These are phyloP conservation scores for Naganishia albida DNA, from an alignment of 1,284 basidiomycete genomes.

Conservation along the genomic window DNA sequence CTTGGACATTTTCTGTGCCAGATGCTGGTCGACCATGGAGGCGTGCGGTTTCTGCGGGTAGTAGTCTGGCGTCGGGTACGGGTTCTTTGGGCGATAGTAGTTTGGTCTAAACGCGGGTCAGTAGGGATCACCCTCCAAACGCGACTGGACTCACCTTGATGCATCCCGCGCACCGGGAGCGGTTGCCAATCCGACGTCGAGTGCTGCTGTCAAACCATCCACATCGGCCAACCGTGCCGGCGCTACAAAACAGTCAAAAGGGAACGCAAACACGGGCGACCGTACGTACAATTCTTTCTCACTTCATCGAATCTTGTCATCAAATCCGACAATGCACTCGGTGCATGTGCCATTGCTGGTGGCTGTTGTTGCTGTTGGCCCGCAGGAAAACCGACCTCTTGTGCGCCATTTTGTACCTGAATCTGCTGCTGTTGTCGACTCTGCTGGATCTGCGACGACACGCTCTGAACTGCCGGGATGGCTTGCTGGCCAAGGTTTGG, in stretches of 20 bases:
- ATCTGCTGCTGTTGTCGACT: conserved; percentile 32
- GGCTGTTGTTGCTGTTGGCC: conserved; percentile 36
- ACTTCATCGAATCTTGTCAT: conserved; percentile 93
- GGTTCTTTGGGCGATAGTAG: conserved; percentile 94
- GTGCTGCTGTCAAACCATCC: conserved; percentile 85
- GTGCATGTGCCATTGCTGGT: conserved; percentile 38
- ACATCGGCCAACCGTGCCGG: conserved; percentile 79
- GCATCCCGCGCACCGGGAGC: conserved; percentile 92
- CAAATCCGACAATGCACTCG: conserved; percentile 78
- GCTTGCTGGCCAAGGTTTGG: conserved; percentile 32
- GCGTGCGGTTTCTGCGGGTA: conserved; percentile 89
- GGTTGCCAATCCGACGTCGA: conserved; percentile 84
- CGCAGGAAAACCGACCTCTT: background rate
- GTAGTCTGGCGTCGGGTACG: conserved; percentile 86
- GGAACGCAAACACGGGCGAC: background rate
- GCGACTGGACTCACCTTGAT: conserved; percentile 69
- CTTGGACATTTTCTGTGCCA: conserved; percentile 74
- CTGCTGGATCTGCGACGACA: conserved; percentile 41
- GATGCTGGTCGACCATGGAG: conserved; percentile 71
- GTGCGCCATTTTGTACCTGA: conserved; percentile 23
- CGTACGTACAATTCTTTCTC: conserved; percentile 81
- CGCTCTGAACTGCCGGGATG: conserved; percentile 34
- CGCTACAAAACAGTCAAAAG: conserved; percentile 57
- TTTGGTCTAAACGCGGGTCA: conserved; percentile 66
- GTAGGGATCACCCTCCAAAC: conserved; percentile 24